A percentile compares a stretch with the other conserved stretches of the same genome.
Conservation (phyloP, 2,329 filamentous ascomycete genomes). For the Teratosphaeriaceae sp. region DNA sequence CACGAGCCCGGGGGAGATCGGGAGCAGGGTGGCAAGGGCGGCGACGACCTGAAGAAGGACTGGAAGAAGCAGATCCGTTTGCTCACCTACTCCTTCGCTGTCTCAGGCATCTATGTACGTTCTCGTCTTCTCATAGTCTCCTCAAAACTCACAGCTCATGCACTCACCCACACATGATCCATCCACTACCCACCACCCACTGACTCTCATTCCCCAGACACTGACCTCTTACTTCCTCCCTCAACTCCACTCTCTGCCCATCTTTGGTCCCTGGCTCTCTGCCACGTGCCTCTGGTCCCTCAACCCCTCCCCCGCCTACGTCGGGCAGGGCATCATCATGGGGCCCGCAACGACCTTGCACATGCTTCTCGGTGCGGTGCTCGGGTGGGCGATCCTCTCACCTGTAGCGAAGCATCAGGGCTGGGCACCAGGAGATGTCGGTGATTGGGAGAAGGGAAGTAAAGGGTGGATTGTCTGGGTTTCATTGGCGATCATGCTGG, state of each 20-base stretch:
- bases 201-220: too few species aligned
- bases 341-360: constrained; percentile 89
- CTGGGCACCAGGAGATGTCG: constrained; percentile 83
- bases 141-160: too few species aligned
- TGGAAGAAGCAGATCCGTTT: constrained; percentile 59
- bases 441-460: constrained; percentile 85
- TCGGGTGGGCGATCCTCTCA: constrained; percentile 88
- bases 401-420: constrained; percentile 77
- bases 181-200: too few species aligned
- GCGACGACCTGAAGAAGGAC: constrained; percentile 32
- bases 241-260: constrained; percentile 72
- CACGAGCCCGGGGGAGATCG: constrained; percentile 10
- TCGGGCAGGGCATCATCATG: constrained; percentile 98
- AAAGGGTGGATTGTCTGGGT: constrained; percentile 99
- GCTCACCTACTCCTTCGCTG: constrained; percentile 52
- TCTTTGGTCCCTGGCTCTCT: constrained; percentile 71
- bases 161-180: too few species aligned
- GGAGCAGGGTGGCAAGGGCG: constrained; percentile 21
- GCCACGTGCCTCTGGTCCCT: constrained; percentile 87
- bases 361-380: constrained; percentile 82
- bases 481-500: constrained; percentile 92
- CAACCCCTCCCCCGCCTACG: constrained; percentile 94
- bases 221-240: constrained; percentile 87
- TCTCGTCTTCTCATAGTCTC: neutral
- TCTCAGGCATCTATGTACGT: constrained; percentile 49